A percentile compares a stretch with the other conserved stretches of the same genome.
phyloP scores from a whole-genome alignment of 441 rosid species.

The Biscutella laevigata region DNA sequence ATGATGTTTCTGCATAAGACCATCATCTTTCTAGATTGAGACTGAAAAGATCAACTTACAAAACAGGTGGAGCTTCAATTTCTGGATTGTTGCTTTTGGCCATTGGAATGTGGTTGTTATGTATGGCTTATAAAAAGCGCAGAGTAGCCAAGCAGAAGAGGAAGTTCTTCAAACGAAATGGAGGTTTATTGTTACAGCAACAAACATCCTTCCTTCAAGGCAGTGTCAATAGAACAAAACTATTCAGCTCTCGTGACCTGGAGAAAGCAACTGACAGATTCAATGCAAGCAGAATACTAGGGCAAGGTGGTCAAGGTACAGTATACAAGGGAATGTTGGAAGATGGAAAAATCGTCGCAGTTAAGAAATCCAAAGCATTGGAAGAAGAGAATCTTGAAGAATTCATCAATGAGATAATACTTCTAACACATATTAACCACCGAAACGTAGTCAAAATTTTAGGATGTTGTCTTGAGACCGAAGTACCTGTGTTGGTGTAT shows the following conservation, averaged over 20 bases:
- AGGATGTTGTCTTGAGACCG: conserved; percentile 48
- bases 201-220: conserved; percentile 13
- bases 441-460: conserved; percentile 40
- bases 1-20: not conserved
- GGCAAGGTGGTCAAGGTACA: conserved; percentile 51
- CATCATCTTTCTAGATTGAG: not conserved
- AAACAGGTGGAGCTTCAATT: conserved; percentile 19
- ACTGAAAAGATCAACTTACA: not conserved
- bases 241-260: conserved; percentile 34
- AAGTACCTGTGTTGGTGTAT: conserved; percentile 38
- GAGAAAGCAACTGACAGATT: conserved; percentile 35
- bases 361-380: conserved; percentile 33
- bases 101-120: conserved; percentile 6
- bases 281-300: conserved; percentile 27
- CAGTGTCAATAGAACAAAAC: conserved; percentile 19
- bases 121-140: conserved; percentile 12
- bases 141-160: conserved; percentile 18
- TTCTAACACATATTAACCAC: conserved; percentile 39
- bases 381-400: conserved; percentile 29
- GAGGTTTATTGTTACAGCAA: conserved; percentile 37
- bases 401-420: conserved; percentile 40
- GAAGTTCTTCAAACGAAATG: conserved; percentile 36
- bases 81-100: conserved; percentile 11
- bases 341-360: conserved; percentile 41
- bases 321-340: conserved; percentile 46